Percentiles rank a stretch among this genome's conserved stretches.
Evolutionary conservation across 2,329 filamentous ascomycete species (phyloP).

Genomic region (Fusarium avenaceum): DNA sequence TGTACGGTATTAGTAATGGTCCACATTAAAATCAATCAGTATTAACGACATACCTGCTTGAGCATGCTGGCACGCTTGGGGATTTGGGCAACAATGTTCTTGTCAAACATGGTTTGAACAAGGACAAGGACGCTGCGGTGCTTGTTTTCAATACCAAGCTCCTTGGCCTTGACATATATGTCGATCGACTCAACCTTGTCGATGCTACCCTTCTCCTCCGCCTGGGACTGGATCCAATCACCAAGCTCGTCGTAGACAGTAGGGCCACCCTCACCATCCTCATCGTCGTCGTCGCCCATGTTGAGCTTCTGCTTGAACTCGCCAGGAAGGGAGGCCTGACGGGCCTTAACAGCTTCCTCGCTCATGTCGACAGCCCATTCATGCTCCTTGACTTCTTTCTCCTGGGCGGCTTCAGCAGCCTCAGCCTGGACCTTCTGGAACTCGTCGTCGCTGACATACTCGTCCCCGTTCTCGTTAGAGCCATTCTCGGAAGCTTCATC

Average conservation of each 20-base stretch:
- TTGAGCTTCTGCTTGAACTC: constrained; percentile 95
- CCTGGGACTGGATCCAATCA: constrained; percentile 87
- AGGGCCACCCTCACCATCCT: constrained; percentile 81
- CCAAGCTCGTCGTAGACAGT: constrained; percentile 91
- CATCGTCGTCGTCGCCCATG: constrained; percentile 84
- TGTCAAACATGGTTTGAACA: constrained; percentile 92
- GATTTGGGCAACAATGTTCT: constrained; percentile 90
- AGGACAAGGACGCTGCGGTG: constrained; percentile 93
- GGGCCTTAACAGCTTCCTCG: constrained; percentile 93
- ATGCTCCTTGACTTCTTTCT: constrained; percentile 80
- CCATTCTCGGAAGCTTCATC: constrained; percentile 66
- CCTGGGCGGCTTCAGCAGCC: constrained; percentile 62
- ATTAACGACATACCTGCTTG: constrained; percentile 75
- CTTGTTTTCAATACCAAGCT: constrained; percentile 93
- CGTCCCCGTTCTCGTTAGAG: constrained; percentile 63
- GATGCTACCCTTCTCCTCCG: constrained; percentile 78
- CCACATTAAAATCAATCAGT: not conserved
- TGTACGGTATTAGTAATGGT: constrained; percentile 55
- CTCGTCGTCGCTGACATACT: constrained; percentile 91
- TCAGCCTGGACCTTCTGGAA: constrained; percentile 83
- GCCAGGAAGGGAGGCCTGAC: constrained; percentile 90
- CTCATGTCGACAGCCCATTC: constrained; percentile 98
- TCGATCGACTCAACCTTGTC: constrained; percentile 87
- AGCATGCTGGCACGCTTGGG: constrained; percentile 86
- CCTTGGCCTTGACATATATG: constrained; percentile 97